Percentiles rank a stretch among this genome's conserved stretches.
phyloP scores from a whole-genome alignment of 371 early-diverging fungal species.

The Catenaria anguillulae region DNA sequence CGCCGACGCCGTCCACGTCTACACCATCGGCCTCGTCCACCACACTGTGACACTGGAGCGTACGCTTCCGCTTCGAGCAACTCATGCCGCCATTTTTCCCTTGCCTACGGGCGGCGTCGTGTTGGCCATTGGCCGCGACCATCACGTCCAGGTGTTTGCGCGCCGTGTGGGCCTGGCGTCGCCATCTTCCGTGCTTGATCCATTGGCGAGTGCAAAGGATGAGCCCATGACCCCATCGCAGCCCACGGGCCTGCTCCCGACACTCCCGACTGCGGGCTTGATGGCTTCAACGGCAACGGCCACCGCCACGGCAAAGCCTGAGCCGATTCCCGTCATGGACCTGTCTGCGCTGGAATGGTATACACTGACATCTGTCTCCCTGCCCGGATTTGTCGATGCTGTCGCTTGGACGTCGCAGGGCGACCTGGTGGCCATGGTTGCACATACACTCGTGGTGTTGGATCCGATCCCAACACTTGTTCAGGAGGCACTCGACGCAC shows the following conservation, averaged over 20 bases:
- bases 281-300: no score
- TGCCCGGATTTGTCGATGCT: not conserved
- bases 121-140: not conserved
- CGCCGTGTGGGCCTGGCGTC: not conserved
- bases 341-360: not conserved
- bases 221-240: no score
- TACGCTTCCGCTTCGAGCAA: not conserved
- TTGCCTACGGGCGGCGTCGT: not conserved
- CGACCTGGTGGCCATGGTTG: not conserved
- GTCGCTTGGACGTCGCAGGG: not conserved
- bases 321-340: no score
- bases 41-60: not conserved
- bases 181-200: no score
- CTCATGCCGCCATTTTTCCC: not conserved
- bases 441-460: not conserved
- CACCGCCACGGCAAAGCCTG: no score
- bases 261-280: no score
- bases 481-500: not conserved
- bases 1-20: not conserved
- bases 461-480: not conserved
- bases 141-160: not conserved
- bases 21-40: not conserved
- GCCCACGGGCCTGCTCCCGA: no score
- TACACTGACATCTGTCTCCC: not conserved
- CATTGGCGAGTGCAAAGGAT: no score